These are phyloP conservation scores for Bathelium albidoporum DNA, from an alignment of 495 filamentous ascomycete genomes.

Conservation along the genomic window DNA sequence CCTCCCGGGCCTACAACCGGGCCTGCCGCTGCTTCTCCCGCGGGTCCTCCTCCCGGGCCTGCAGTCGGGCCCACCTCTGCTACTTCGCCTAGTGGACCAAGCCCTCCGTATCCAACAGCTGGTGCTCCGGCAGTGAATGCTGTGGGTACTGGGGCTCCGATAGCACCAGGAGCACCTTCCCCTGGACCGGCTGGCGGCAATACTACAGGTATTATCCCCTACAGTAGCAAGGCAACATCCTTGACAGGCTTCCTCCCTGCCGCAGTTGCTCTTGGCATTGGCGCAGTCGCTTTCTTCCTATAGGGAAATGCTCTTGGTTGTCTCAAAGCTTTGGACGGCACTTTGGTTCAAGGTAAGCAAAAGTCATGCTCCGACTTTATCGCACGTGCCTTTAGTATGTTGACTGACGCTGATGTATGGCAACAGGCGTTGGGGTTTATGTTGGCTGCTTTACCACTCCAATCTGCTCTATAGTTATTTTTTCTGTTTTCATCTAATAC, in stretches of 20 bases:
- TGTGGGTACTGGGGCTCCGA: not conserved
- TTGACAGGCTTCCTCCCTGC: constrained; percentile 1
- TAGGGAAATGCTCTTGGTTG: not conserved
- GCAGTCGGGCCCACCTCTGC: not conserved
- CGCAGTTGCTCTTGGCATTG: not conserved
- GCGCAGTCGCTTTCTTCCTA: not conserved
- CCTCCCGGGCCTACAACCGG: not conserved
- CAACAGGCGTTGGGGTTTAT: not conserved
- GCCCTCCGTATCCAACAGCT: constrained; percentile 10
- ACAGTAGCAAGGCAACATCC: not conserved
- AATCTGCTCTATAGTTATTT: not conserved
- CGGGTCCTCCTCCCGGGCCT: not conserved
- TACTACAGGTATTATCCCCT: not conserved
- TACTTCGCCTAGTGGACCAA: not conserved
- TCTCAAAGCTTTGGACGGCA: not conserved
- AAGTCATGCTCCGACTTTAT: not conserved
- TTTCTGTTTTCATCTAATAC: not conserved
- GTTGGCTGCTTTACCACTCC: not conserved
- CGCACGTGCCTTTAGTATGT: not conserved
- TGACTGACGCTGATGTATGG: not conserved
- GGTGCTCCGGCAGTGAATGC: not conserved
- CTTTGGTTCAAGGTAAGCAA: not conserved
- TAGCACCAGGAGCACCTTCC: not conserved
- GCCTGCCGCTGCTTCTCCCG: not conserved
- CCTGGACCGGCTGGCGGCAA: not conserved